phyloP scores from a whole-genome alignment of 306 rosid species.

The Senna siamea region DNA sequence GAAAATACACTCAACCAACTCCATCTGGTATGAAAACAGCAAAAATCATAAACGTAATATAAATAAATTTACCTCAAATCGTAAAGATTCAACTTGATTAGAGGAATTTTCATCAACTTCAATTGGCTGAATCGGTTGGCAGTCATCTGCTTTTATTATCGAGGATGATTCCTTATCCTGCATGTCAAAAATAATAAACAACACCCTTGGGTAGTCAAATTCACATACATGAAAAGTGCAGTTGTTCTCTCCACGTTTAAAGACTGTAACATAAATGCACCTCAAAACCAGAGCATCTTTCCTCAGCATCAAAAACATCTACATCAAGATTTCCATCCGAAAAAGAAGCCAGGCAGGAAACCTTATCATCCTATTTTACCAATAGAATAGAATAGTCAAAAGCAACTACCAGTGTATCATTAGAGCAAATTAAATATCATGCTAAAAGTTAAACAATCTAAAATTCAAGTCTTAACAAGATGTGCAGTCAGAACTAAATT shows the following conservation, averaged over 20 bases:
- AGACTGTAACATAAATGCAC: conserved; percentile 38
- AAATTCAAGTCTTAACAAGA: conserved; percentile 42
- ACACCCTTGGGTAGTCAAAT: conserved; percentile 17
- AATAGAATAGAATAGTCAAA: conserved; percentile 40
- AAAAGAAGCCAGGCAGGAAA: conserved; percentile 41
- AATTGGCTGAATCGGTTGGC: conserved; percentile 43
- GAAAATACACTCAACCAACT: conserved; percentile 33
- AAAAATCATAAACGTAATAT: not conserved
- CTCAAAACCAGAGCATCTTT: conserved; percentile 10
- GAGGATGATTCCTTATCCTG: conserved; percentile 51
- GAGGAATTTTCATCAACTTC: conserved; percentile 49
- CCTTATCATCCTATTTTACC: conserved; percentile 53
- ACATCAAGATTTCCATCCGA: conserved; percentile 46
- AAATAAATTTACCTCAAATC: conserved; percentile 74
- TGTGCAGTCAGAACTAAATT: conserved; percentile 38
- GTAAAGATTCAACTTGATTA: conserved; percentile 54
- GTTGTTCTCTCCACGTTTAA: conserved; percentile 24
- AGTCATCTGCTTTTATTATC: conserved; percentile 42
- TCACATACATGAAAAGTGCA: conserved; percentile 29
- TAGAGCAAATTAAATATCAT: not conserved
- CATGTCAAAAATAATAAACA: conserved; percentile 37
- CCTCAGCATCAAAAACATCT: conserved; percentile 29
- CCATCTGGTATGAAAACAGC: conserved; percentile 9
- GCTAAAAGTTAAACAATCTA: conserved; percentile 20
- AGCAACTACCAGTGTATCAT: conserved; percentile 6